These are phyloP conservation scores for Endothia cerciana DNA, from an alignment of 2,329 filamentous ascomycete genomes.

Conservation along the genomic window DNA sequence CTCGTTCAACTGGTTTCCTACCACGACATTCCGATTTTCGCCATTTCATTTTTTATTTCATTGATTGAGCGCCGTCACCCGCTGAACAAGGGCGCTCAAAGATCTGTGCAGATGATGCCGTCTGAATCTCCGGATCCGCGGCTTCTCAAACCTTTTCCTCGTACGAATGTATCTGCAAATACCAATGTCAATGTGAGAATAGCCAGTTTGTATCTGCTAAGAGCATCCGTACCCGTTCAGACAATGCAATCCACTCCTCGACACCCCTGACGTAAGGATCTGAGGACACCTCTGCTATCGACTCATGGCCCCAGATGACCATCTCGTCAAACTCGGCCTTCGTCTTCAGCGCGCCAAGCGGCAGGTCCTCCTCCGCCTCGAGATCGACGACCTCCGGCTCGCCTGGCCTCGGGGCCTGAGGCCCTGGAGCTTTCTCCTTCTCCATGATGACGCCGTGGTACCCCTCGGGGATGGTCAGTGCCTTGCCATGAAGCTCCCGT, in stretches of 20 bases:
- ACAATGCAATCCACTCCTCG: constrained; percentile 78
- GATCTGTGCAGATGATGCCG: neutral
- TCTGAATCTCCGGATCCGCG: no score
- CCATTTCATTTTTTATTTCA: neutral
- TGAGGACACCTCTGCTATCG: constrained; percentile 58
- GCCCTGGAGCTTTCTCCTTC: constrained; percentile 44
- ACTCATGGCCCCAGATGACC: constrained; percentile 84
- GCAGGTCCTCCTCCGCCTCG: constrained; percentile 49
- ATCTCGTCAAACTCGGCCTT: constrained; percentile 74
- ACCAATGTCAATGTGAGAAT: constrained; percentile 7
- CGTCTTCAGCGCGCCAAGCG: constrained; percentile 62
- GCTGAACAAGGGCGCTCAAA: no score
- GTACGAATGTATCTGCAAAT: constrained; percentile 26
- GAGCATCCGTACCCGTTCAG: constrained; percentile 46
- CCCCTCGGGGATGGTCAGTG: constrained; percentile 68
- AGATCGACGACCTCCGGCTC: constrained; percentile 36
- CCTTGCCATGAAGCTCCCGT: constrained; percentile 73
- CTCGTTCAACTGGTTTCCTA: neutral
- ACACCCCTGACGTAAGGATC: constrained; percentile 77
- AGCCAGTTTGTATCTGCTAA: neutral
- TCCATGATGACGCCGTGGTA: constrained; percentile 69
- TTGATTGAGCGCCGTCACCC: neutral
- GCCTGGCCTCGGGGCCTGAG: constrained; percentile 36
- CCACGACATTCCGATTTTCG: neutral
- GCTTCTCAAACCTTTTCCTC: constrained; percentile 12